These are phyloP conservation scores for Picea abies DNA, from an alignment of 83 land plant genomes.

Conservation along the genomic window DNA sequence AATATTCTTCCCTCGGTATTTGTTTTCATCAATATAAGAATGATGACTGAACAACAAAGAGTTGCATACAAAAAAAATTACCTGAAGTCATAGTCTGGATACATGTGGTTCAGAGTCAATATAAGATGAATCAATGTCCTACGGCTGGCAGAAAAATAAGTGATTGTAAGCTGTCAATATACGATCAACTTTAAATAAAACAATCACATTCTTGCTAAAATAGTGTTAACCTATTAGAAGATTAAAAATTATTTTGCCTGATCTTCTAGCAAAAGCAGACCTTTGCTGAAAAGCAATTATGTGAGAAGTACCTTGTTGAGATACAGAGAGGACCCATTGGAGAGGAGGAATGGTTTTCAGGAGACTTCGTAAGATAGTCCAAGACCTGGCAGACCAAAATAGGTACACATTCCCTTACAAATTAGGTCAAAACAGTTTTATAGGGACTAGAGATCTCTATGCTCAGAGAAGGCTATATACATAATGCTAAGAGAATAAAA, in stretches of 20 bases:
- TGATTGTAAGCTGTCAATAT: neutral
- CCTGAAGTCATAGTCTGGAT: constrained; percentile 98
- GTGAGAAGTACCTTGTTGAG: constrained; percentile 57
- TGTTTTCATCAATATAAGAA: neutral
- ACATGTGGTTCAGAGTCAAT: constrained; percentile 79
- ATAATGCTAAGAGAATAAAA: too few species aligned
- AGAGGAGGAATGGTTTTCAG: constrained; percentile 61
- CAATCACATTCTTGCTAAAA: neutral
- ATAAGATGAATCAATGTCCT: constrained; percentile 79
- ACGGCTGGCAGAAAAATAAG: constrained; percentile 54
- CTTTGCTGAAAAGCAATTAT: neutral
- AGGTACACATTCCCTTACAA: neutral
- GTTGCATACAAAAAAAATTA: constrained; percentile 27
- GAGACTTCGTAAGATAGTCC: constrained; percentile 65
- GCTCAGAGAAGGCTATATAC: too few species aligned
- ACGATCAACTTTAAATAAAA: neutral
- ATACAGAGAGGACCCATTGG: constrained; percentile 61
- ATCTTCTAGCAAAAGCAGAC: neutral
- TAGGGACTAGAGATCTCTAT: too few species aligned
- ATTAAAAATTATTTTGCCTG: neutral
- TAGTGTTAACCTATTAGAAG: neutral
- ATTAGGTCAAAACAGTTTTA: neutral
- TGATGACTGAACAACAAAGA: constrained; percentile 1
- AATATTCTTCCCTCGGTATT: constrained; percentile 30
- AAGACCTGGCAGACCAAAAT: constrained; percentile 52